These are phyloP conservation scores for Eucalyptus victrix DNA, from an alignment of 345 rosid genomes.

Conservation along the genomic window DNA sequence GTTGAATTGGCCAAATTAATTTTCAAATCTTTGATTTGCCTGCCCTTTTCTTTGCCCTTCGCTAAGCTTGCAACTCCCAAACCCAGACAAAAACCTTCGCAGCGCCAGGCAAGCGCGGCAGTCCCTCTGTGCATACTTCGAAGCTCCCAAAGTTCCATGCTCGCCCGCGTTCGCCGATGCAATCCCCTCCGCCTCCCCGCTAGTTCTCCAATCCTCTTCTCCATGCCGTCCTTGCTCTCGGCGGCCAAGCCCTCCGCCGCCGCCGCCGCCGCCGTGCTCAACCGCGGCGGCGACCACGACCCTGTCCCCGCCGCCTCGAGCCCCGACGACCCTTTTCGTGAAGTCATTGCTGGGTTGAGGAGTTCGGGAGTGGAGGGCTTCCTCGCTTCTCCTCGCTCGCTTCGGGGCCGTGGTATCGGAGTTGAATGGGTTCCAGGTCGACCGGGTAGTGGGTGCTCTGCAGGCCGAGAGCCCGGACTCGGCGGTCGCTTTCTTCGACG, in stretches of 20 bases:
- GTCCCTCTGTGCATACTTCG: too few relatives aligned
- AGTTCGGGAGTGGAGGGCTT: conserved; percentile 27
- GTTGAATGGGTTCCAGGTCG: conserved; percentile 31
- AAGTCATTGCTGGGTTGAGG: conserved; percentile 32
- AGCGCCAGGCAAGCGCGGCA: too few relatives aligned
- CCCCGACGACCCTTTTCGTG: conserved; percentile 9
- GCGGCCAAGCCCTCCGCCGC: conserved; percentile 1
- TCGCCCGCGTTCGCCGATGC: conserved; percentile 12
- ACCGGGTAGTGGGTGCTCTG: conserved; percentile 27
- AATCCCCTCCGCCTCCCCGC: conserved; percentile 7
- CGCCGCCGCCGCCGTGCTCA: neutral
- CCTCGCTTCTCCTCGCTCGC: conserved; percentile 19
- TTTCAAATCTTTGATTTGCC: too few relatives aligned
- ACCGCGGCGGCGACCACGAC: neutral
- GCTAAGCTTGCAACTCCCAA: too few relatives aligned
- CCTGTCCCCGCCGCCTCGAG: neutral
- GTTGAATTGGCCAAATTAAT: too few relatives aligned
- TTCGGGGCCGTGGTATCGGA: conserved; percentile 15
- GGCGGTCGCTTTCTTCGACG: conserved; percentile 36
- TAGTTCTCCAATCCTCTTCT: neutral
- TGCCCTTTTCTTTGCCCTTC: too few relatives aligned
- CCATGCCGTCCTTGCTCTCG: neutral
- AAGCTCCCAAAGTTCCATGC: conserved; percentile 15
- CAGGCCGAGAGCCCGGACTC: conserved; percentile 12
- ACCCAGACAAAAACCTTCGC: too few relatives aligned